Conservation (phyloP, 352 stramenopile genomes). For the Pythium dissotocum region DNA sequence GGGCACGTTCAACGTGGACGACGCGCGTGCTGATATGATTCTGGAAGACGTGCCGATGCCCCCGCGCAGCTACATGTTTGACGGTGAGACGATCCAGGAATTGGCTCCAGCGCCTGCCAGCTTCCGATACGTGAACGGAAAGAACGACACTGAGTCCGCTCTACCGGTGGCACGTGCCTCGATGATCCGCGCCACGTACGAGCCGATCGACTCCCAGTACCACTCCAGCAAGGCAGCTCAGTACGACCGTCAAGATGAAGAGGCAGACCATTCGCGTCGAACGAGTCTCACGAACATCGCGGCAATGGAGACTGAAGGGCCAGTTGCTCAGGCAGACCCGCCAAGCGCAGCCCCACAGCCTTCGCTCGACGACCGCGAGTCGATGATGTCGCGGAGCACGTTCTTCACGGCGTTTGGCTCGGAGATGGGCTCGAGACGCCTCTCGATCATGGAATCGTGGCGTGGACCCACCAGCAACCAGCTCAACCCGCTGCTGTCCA, state of each 20-base stretch:
- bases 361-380: slow-evolving; percentile 7
- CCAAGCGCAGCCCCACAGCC: not conserved
- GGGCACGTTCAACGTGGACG: slow-evolving; percentile 56
- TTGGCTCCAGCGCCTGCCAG: slow-evolving; percentile 54
- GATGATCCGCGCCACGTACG: slow-evolving; percentile 64
- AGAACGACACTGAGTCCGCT: slow-evolving; percentile 31
- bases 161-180: slow-evolving; percentile 49
- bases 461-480: slow-evolving; percentile 52
- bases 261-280: slow-evolving; percentile 27
- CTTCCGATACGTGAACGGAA: slow-evolving; percentile 51
- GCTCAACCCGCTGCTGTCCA: slow-evolving; percentile 64
- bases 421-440: slow-evolving; percentile 42
- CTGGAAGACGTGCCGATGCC: slow-evolving; percentile 33
- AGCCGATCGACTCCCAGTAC: slow-evolving; percentile 67
- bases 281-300: slow-evolving; percentile 18
- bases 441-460: slow-evolving; percentile 77
- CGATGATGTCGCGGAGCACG: slow-evolving; percentile 10
- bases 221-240: slow-evolving; percentile 71
- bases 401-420: slow-evolving; percentile 19
- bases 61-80: slow-evolving; percentile 74
- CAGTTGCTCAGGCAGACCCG: not conserved
- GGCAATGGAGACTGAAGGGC: not conserved
- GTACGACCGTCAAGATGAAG: slow-evolving; percentile 60
- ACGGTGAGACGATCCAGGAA: slow-evolving; percentile 49
- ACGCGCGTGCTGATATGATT: slow-evolving; percentile 39